Conservation (phyloP, 2,329 filamentous ascomycete genomes). For the Fusarium foetens region DNA sequence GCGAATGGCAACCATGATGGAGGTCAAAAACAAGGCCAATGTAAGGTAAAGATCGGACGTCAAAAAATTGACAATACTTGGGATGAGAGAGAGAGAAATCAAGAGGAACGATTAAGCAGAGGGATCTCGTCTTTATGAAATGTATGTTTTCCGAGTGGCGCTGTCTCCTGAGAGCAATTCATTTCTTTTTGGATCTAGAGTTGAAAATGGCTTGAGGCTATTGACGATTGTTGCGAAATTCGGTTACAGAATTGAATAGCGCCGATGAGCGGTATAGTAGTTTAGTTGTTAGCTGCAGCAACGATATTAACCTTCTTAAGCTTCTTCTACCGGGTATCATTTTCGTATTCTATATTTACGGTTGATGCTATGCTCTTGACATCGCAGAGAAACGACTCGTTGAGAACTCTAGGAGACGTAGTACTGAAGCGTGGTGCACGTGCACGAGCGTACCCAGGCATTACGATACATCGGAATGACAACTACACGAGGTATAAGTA, state of each 20-base stretch:
- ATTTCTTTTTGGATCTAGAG: background rate
- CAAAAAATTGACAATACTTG: background rate
- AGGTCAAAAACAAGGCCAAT: fast-evolving
- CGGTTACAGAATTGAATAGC: background rate
- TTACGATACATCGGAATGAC: no score
- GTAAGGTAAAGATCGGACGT: background rate
- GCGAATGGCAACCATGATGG: background rate
- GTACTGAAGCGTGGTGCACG: no score
- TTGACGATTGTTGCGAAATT: background rate
- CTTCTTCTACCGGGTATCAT: fast-evolving
- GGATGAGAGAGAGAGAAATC: background rate
- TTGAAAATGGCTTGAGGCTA: background rate
- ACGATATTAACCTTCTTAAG: background rate
- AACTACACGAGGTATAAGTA: no score
- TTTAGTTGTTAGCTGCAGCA: background rate
- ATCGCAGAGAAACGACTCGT: no score
- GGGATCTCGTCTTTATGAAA: fast-evolving
- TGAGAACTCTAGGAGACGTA: no score
- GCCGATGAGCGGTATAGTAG: background rate
- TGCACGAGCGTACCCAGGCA: no score
- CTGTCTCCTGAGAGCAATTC: background rate
- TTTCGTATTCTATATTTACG: no score
- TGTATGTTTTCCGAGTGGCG: background rate
- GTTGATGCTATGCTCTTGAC: no score
- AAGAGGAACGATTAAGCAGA: fast-evolving